A percentile compares a stretch with the other conserved stretches of the same genome.
phyloP scores from a whole-genome alignment of 1,284 basidiomycete genomes.

The Singerocomus inundabilis region DNA sequence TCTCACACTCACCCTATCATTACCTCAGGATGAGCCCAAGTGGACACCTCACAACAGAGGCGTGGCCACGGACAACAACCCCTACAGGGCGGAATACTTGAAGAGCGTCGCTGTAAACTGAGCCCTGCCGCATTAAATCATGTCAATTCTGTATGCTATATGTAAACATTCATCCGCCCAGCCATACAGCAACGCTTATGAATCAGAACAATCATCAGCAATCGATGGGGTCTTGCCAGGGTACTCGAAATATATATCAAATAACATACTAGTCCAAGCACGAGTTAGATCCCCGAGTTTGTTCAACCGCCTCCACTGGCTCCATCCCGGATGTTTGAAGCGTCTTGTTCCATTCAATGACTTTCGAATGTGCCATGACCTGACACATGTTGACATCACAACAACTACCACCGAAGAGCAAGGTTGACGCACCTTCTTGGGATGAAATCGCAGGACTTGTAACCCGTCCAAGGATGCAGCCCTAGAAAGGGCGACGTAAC shows the following conservation, averaged over 20 bases:
- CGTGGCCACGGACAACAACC: slow-evolving; percentile 59
- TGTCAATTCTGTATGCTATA: not conserved
- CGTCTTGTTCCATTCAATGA: slow-evolving; percentile 45
- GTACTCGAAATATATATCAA: slow-evolving; percentile 9
- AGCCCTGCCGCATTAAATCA: not conserved
- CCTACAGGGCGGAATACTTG: slow-evolving; percentile 63
- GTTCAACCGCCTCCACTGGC: not conserved
- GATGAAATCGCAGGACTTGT: slow-evolving; percentile 75
- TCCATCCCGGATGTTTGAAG: slow-evolving; percentile 9
- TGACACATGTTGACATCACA: slow-evolving; percentile 5
- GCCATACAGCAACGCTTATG: not conserved
- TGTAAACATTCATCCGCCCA: not conserved
- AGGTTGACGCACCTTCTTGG: slow-evolving; percentile 51
- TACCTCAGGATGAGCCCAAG: slow-evolving; percentile 78
- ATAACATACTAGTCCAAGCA: slow-evolving; percentile 10
- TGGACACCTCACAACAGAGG: slow-evolving; percentile 77
- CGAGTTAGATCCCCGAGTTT: not conserved
- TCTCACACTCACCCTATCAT: not conserved
- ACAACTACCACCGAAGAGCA: not conserved
- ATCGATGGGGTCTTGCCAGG: not conserved
- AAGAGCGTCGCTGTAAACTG: slow-evolving; percentile 39
- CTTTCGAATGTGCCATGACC: slow-evolving; percentile 55
- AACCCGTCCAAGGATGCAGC: slow-evolving; percentile 78
- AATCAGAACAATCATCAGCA: not conserved
- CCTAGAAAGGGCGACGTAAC: slow-evolving; percentile 34